These are phyloP conservation scores for Pseudognaphalium luteoalbum DNA, from an alignment of 129 eudicot species.

Conservation along the genomic window DNA sequence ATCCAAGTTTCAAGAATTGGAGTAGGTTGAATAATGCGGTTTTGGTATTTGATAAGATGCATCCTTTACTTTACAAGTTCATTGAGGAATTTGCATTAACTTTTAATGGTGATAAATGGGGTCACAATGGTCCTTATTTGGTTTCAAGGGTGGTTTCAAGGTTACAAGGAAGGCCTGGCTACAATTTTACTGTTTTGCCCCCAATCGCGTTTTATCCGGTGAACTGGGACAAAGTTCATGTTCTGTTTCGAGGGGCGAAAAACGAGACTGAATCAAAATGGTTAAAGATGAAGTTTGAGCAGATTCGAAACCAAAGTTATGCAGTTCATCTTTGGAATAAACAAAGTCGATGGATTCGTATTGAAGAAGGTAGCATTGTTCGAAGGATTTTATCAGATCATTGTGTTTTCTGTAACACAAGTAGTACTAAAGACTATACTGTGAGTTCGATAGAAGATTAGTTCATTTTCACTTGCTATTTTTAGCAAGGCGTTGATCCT, in stretches of 20 bases:
- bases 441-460: conserved; percentile 18
- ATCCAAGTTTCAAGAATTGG: conserved; percentile 61
- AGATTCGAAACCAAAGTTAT: conserved; percentile 56
- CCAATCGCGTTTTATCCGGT: conserved; percentile 90
- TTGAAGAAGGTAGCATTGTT: conserved; percentile 76
- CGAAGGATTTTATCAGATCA: conserved; percentile 47
- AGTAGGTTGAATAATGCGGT: conserved; percentile 84
- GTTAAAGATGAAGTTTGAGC: conserved; percentile 51
- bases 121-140: conserved; percentile 94
- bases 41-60: conserved; percentile 81
- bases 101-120: conserved; percentile 95
- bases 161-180: conserved; percentile 56
- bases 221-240: conserved; percentile 64
- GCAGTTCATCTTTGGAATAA: conserved; percentile 90
- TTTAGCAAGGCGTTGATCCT: neutral
- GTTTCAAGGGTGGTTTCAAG: conserved; percentile 85
- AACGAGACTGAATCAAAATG: conserved; percentile 49
- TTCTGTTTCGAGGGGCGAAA: conserved; percentile 53
- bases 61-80: conserved; percentile 75
- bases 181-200: conserved; percentile 53
- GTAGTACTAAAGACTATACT: conserved; percentile 18
- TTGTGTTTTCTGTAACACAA: conserved; percentile 60
- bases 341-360: conserved; percentile 59
- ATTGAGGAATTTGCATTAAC: conserved; percentile 88
- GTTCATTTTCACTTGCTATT: conserved; percentile 9